Evolutionary conservation across 768 basidiomycete species (phyloP), one percentile per base, ranked within the genome.

Genomic region (Termitomyces sp.): DNA sequence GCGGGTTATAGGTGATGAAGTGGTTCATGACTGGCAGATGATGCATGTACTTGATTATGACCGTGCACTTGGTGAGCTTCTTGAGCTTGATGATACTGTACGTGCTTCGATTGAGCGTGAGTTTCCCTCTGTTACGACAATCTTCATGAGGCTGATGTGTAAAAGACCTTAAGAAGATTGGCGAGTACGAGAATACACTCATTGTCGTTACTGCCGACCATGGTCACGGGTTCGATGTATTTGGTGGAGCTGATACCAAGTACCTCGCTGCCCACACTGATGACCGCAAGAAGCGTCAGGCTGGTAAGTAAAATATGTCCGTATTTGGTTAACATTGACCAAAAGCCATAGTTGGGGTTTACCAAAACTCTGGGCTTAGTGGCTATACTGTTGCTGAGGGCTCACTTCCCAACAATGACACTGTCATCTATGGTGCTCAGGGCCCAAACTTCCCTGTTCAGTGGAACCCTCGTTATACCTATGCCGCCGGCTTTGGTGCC

Each of bases 31-130:
- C 12, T 34, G 34, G 34, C n/a, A 23, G 75, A 76, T 76, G 76
- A 78, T 78, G 76, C 76, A 78, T 47, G 73, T 69, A 30, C 69
- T 78, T 42, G 76, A 78, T 48, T 78, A 78, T 57, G 75, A 76
- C 49, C 75, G 76, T 57, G 76, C 75, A 14, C 70, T 78, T 21
- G 76, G 76, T 37, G 76, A 78, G 40, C 67, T 78, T 7, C 64
- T 78, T 28, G 75, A 78, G 58, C 68, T 78, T 30, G 76, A 78
- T 50, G 75, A 78, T 53, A 76, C 76, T 8, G 68, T 78, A 34
- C 71, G 73, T 28, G 76, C 72, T 12, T 70, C 74, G 8, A 75
- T 78, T 58, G 68, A 60, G 21, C 73, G 75, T 76, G 32, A 59
- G 74, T 68, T 19, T 7, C 34, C n/a, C n/a, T 12, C 14, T 48